Base-by-base conservation (phyloP, 345 rosid species). In the Acer yangbiense region DNA sequence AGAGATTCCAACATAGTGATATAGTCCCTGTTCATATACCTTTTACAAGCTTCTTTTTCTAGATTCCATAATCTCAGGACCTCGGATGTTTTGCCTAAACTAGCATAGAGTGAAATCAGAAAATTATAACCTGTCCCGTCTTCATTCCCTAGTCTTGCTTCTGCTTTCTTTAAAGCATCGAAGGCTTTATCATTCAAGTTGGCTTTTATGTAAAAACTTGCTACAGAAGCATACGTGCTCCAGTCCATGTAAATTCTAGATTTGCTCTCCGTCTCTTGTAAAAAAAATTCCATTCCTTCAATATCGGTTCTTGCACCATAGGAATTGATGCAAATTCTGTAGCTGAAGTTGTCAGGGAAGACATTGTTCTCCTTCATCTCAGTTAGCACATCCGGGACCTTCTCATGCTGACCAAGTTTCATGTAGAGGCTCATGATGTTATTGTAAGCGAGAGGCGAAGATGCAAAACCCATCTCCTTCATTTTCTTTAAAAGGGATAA, bases 351-450 rank as follows among this genome's bases (percentile, higher is more conserved):
- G 83, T 93, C 94, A 0, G 98, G 98, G 69, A 72, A 73, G 44
- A 95, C 86, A 9, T 81, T 80, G 10, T 78, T 87, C 75, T 72
- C 80, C 86, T 89, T 90, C 99, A 95, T 95, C 84, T 93, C 98
- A 52, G 74, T 74, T 64, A 95, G 80, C 72, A 93, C 83, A 8
- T 54, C 25, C 0, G 92, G 91, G 41, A 95, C 92, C 72, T 91
- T 92, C 35, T 93, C 92, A n/a, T 85, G 79, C 82, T 86, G 89
- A 14, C 86, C 86, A 0, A 78, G 67, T 41, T 91, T 90, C 1
- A 91, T 82, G 83, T 92, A 95, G 13, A 92, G 90, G 69, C 94
- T 90, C 98, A 95, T 92, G 52, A 95, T 88, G 84, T 90, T 85
- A 79, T 95, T 95, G 83, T 90, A 92, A 23, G 85, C 77, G 74